Base-by-base conservation (phyloP, 2,329 filamentous ascomycete genomes). In the Ambrosiella cleistominuta region DNA sequence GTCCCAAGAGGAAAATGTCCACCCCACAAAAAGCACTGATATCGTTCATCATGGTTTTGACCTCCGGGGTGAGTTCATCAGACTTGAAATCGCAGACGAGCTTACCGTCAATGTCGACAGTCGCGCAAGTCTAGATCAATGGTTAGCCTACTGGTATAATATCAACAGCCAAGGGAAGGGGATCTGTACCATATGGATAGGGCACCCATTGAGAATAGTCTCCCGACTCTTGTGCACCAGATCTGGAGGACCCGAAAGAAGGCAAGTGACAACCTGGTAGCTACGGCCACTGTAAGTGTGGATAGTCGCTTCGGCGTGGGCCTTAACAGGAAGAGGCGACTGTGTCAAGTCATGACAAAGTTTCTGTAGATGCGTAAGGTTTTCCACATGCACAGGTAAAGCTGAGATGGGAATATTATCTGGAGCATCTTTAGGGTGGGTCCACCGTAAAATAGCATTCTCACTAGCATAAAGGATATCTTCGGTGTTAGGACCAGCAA, bases 1-100 rank as follows among this genome's bases (percentile, higher is more conserved):
- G 90, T 59, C 89, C 90, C 55, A 98, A 80, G 54, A 98, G 76
- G 70, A 98, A 98, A 64, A 98, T 94, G 70, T 98, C 93, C 57
- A 95, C 91, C 56, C 93, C 93, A 62, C 90, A 96, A 67, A 86
- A 94, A 63, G 77, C 80, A 9, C 93, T 87, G 66, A 95, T 85
- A 62, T 85, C 83, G 70, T 97, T 88, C 64, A 98, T 79, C 65
- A 91, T 88, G 62, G 88, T 82, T 56, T 90, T 80, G 36, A 96
- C 86, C 53, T 81, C 79, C 62, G 82, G 78, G 67, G 88, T 82
- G 61, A 95, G 76, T 50, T 83, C 81, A 56, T 82, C 81, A 63
- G 76, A 76, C 57, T 72, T 73, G 50, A 78, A 68, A 65, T 95
- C 89, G 68, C 90, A 86, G 66, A 97, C 88, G 64, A 96, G 79